Evolutionary conservation across 345 rosid genomes (phyloP).

Genomic region (Populus euphratica): DNA sequence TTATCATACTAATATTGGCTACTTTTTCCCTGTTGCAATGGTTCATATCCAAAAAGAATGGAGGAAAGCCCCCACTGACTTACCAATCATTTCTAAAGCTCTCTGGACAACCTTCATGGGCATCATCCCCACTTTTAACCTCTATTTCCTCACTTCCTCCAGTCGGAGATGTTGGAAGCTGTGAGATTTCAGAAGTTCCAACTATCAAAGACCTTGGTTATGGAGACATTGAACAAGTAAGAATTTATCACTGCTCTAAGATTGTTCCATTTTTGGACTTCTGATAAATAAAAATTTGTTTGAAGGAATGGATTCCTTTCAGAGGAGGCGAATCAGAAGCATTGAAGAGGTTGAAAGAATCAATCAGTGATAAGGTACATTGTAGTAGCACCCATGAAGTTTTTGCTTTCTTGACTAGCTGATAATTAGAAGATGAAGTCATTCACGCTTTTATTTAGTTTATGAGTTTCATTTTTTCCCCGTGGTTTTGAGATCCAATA

Average conservation of each 20-base stretch:
- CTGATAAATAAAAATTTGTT: not conserved
- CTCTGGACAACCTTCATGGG: conserved; percentile 80
- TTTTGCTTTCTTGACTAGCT: too few species aligned
- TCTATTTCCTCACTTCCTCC: conserved; percentile 62
- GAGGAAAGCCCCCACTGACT: conserved; percentile 78
- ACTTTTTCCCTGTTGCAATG: not conserved
- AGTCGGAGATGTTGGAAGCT: conserved; percentile 54
- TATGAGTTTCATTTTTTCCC: not conserved
- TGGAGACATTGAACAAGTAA: conserved; percentile 48
- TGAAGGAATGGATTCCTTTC: conserved; percentile 67
- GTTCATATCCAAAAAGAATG: conserved; percentile 42
- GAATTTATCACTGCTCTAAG: conserved; percentile 4
- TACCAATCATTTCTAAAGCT: conserved; percentile 87
- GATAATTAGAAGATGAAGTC: too few species aligned
- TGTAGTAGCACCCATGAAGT: not conserved
- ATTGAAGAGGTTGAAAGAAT: conserved; percentile 57
- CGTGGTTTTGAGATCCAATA: not conserved
- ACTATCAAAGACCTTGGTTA: conserved; percentile 70
- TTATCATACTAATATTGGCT: not conserved
- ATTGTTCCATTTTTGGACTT: not conserved
- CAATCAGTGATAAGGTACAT: conserved; percentile 59
- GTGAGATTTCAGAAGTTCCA: conserved; percentile 58
- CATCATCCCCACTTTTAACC: conserved; percentile 42
- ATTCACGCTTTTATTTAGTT: too few species aligned
- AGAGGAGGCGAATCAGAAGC: conserved; percentile 90